Percentiles rank a stretch among this genome's conserved stretches.
phyloP scores from a whole-genome alignment of 2,329 filamentous ascomycete genomes.

The Xylariaceae sp. region DNA sequence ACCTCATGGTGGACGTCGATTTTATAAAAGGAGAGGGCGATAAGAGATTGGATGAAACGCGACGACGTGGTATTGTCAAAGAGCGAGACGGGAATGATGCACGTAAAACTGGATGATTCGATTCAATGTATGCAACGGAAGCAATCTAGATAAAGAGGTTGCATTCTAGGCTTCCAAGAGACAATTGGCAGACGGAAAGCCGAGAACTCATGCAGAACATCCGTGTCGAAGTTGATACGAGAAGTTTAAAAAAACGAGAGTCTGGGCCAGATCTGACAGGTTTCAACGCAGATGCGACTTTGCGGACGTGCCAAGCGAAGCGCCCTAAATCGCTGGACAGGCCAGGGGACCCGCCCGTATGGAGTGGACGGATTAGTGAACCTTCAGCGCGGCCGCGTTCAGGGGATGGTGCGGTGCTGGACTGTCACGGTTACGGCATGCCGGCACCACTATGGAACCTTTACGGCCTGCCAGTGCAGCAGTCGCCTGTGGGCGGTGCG shows the following conservation, averaged over 20 bases:
- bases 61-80: not conserved
- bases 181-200: not conserved
- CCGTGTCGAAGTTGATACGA: not conserved
- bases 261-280: not conserved
- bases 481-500: no score
- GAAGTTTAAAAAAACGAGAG: not conserved
- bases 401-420: no score
- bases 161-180: not conserved
- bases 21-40: not conserved
- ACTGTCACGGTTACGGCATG: no score
- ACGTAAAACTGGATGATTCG: not conserved
- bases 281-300: not conserved
- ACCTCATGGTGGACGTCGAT: conserved; percentile 23
- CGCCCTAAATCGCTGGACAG: no score
- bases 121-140: conserved; percentile 8
- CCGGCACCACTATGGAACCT: no score
- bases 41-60: conserved; percentile 7
- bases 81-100: not conserved
- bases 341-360: not conserved
- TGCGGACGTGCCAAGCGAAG: not conserved
- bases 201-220: not conserved
- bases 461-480: no score
- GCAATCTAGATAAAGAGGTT: conserved; percentile 1
- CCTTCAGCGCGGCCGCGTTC: no score
- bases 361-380: no score